Evolutionary conservation across 2,329 filamentous ascomycete species (phyloP).

Genomic region (Arthrobotrys entomopaga): DNA sequence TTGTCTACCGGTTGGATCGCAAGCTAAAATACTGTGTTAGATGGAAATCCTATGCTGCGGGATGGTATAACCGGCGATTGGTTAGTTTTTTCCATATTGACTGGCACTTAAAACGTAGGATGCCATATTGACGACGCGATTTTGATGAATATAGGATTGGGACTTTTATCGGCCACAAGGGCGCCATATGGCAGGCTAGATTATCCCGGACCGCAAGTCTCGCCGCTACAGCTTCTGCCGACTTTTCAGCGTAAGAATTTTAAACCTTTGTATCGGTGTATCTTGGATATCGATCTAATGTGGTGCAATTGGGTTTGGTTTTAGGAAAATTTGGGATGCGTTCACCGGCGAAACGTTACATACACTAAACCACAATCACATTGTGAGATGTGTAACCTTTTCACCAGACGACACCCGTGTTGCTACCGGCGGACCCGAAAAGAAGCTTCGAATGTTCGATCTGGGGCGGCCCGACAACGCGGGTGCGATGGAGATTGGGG

Average conservation of each 20-base stretch:
- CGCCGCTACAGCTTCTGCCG: conserved; percentile 91
- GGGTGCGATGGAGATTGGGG: conserved; percentile 80
- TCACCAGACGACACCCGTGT: conserved; percentile 84
- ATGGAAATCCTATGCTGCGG: conserved; percentile 98
- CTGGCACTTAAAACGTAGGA: conserved; percentile 32
- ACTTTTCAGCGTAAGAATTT: conserved; percentile 84
- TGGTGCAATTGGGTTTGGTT: neutral
- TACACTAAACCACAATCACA: conserved; percentile 90
- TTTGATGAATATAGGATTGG: conserved; percentile 73
- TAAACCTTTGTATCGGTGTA: neutral
- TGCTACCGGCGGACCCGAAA: conserved; percentile 93
- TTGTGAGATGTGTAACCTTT: conserved; percentile 92
- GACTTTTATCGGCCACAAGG: conserved; percentile 97
- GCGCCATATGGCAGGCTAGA: conserved; percentile 94
- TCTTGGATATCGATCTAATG: too few relatives aligned
- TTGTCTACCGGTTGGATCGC: neutral
- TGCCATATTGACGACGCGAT: conserved; percentile 24
- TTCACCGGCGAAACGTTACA: conserved; percentile 89
- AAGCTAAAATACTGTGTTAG: conserved; percentile 64
- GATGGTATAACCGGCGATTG: conserved; percentile 96
- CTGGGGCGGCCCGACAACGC: conserved; percentile 70
- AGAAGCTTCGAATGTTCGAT: conserved; percentile 94
- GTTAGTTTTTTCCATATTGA: conserved; percentile 64
- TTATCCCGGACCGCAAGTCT: conserved; percentile 87
- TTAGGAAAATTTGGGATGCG: conserved; percentile 94